Percentiles rank a stretch among this genome's conserved stretches.
Evolutionary conservation across 768 basidiomycete species (phyloP).

Genomic region (Termitomyces sp.): DNA sequence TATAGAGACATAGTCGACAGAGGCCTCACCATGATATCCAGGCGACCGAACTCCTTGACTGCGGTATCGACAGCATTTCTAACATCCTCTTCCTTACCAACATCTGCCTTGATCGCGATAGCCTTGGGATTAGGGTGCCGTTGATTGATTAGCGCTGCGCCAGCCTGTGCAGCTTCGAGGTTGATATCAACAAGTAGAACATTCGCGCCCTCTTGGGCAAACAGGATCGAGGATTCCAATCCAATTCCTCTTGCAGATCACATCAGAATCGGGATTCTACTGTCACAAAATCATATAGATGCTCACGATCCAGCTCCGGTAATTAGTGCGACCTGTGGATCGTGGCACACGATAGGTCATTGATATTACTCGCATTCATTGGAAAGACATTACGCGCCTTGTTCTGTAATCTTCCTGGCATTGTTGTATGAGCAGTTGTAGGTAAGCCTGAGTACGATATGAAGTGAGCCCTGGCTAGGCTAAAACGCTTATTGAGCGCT

Average conservation of each 20-base stretch:
- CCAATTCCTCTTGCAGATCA: slow-evolving; percentile 77
- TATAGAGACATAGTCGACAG: neutral
- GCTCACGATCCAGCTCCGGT: slow-evolving; percentile 89
- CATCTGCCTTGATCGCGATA: slow-evolving; percentile 74
- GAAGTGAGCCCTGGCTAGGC: no score
- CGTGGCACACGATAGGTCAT: neutral
- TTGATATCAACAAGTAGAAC: slow-evolving; percentile 90
- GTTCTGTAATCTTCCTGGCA: slow-evolving; percentile 61
- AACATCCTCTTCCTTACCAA: slow-evolving; percentile 82
- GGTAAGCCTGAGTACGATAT: neutral
- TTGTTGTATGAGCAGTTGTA: slow-evolving; percentile 4
- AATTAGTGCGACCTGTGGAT: slow-evolving; percentile 61
- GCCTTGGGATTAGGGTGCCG: slow-evolving; percentile 67
- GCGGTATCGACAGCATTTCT: slow-evolving; percentile 77
- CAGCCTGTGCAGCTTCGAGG: slow-evolving; percentile 62
- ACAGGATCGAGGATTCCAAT: slow-evolving; percentile 90
- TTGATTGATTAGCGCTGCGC: slow-evolving; percentile 54
- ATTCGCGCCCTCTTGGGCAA: slow-evolving; percentile 92
- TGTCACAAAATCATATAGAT: neutral
- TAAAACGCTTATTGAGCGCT: neutral
- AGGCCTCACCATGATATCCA: slow-evolving; percentile 84
- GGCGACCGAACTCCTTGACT: slow-evolving; percentile 81
- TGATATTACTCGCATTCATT: neutral
- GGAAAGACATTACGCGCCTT: slow-evolving; percentile 36
- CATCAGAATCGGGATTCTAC: slow-evolving; percentile 2